Conservation (phyloP, 1,139 yeast species). For the Protomyces inundatus region DNA sequence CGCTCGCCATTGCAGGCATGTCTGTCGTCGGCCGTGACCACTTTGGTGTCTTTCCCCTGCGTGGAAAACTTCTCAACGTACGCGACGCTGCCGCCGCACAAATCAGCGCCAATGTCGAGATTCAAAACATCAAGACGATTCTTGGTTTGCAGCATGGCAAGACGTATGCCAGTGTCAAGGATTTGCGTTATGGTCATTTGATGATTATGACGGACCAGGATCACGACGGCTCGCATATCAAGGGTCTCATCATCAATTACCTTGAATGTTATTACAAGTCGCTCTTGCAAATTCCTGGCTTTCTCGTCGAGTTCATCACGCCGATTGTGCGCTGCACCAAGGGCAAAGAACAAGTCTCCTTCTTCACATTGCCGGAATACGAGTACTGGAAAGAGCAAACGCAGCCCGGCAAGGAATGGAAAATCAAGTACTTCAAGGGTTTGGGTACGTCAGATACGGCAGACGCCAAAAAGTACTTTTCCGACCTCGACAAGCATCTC, state of each 20-base stretch:
- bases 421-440: conserved; percentile 96
- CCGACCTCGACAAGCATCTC: conserved; percentile 77
- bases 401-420: conserved; percentile 73
- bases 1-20: conserved; percentile 88
- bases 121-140: conserved; percentile 90
- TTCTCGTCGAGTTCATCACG: conserved; percentile 86
- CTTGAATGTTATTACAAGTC: conserved; percentile 95
- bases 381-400: conserved; percentile 88
- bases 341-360: conserved; percentile 63
- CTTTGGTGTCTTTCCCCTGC: conserved; percentile 91
- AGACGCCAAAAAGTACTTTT: conserved; percentile 86
- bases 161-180: conserved; percentile 64
- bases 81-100: conserved; percentile 96
- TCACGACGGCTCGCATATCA: conserved; percentile 98
- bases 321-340: conserved; percentile 87
- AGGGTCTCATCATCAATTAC: conserved; percentile 90
- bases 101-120: conserved; percentile 85
- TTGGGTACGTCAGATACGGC: conserved; percentile 83
- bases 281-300: conserved; percentile 81
- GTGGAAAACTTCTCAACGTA: conserved; percentile 92
- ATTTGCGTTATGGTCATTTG: conserved; percentile 87
- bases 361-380: conserved; percentile 94
- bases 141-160: conserved; percentile 94
- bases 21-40: conserved; percentile 93
- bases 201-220: conserved; percentile 99